Evolutionary conservation across 78 protist species (phyloP), one percentile per base, ranked within the genome.

Genomic region (Cyanophora paradoxa): DNA sequence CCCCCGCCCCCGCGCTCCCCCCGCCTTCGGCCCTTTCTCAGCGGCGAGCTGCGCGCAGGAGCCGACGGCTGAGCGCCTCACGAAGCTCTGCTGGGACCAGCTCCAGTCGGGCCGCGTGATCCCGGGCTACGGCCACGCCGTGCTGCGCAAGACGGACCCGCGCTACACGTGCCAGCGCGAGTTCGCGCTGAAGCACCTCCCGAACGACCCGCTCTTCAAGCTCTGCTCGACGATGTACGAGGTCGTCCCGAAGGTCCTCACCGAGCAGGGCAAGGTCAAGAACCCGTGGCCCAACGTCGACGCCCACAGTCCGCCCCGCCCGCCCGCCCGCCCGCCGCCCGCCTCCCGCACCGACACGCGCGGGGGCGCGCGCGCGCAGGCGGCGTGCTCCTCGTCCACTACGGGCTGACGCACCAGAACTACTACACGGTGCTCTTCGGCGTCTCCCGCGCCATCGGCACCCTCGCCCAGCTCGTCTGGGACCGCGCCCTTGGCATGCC

Each of bases 111-210:
- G n/a, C n/a, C n/a, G n/a, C 20, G 98, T 94, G 48, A 89, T 94
- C 74, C 98, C 98, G 50, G 98, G 98, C 31, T 94, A 88, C 85
- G 98, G 98, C 50, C 98, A 94, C 76, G 98, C 98, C 52, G 98
- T 94, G 42, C 85, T 90, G 0, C 77, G 90, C 46, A 87, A 91
- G 87, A 91, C 95, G 39, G 95, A 91, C 80, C 95, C 95, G 62
- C 86, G 95, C 69, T 94, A 88, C 92, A 89, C 90, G 36, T 88
- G 95, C 83, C 98, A 94, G 72, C 87, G 92, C 54, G 95, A 94
- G 78, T 94, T 92, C 44, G 95, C 95, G 63, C 63, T 78, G 44
- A 89, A 92, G 87, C 95, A 94, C 85, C 44, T 88, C 41, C 92
- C 95, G 72, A 70, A 92, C 42, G 95, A 92, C 84, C 88, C 88